Percentiles rank a stretch among this genome's conserved stretches.
phyloP scores from a whole-genome alignment of 179 eudicot genomes.

The Beta macrorhiza region DNA sequence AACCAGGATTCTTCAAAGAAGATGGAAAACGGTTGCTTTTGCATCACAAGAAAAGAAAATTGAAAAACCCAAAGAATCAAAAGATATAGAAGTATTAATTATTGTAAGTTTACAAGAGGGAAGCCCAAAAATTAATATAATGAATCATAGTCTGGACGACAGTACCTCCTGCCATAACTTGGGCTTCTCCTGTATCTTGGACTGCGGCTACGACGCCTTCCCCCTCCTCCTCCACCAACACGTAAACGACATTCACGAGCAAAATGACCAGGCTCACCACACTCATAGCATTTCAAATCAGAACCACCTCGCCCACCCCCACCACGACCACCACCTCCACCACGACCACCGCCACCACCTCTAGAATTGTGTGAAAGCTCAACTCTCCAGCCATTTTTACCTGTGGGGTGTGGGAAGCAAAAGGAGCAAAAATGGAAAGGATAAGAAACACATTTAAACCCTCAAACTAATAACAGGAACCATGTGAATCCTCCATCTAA shows the following conservation, averaged over 20 bases:
- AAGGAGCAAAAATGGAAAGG: background rate
- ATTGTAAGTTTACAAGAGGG: background rate
- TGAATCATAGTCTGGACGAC: background rate
- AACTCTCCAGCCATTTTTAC: slow-evolving; percentile 98
- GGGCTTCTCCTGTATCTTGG: slow-evolving; percentile 98
- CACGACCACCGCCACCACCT: slow-evolving; percentile 60
- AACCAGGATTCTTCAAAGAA: background rate
- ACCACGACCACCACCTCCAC: slow-evolving; percentile 63
- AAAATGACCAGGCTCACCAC: slow-evolving; percentile 98
- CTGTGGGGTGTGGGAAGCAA: slow-evolving; percentile 27
- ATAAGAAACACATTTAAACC: background rate
- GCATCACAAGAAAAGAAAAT: no score
- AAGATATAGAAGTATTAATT: background rate
- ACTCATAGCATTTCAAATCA: slow-evolving; percentile 95
- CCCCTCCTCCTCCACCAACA: slow-evolving; percentile 43
- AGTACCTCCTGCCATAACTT: slow-evolving; percentile 91
- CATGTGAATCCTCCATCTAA: no score
- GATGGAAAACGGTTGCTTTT: no score
- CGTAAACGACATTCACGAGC: slow-evolving; percentile 93
- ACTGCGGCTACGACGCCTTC: slow-evolving; percentile 78
- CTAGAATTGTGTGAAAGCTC: slow-evolving; percentile 95
- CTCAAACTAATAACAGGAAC: no score
- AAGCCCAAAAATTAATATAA: background rate
- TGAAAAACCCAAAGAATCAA: no score
- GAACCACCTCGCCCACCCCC: slow-evolving; percentile 93